Evolutionary conservation across 2,329 filamentous ascomycete genomes (phyloP).

Genomic region (Aureobasidium sp.): DNA sequence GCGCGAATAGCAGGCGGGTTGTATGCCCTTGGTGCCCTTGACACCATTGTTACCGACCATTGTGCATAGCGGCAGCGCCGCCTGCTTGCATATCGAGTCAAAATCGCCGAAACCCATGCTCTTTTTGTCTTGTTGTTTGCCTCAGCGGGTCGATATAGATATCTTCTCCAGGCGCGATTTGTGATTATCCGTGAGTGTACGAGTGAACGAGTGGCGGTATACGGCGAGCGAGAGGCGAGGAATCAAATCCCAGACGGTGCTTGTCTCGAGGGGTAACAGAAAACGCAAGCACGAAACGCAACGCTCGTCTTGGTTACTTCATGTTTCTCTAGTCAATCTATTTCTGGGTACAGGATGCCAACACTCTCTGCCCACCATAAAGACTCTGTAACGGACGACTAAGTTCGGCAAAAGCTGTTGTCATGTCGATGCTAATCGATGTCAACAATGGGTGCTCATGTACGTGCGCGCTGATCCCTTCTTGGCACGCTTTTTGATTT

Average conservation of each 20-base stretch:
- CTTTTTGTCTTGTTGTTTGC: neutral
- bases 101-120: slow-evolving; percentile 95
- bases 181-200: neutral
- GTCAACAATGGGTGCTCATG: no score
- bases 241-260: neutral
- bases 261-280: slow-evolving; percentile 18
- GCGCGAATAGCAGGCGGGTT: slow-evolving; percentile 91
- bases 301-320: neutral
- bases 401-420: no score
- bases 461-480: no score
- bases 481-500: neutral
- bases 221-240: neutral
- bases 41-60: slow-evolving; percentile 81
- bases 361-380: neutral
- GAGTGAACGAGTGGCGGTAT: slow-evolving; percentile 10
- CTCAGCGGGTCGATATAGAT: neutral
- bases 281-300: neutral
- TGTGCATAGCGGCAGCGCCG: slow-evolving; percentile 87
- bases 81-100: slow-evolving; percentile 83
- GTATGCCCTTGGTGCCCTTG: slow-evolving; percentile 69
- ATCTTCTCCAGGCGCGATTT: neutral
- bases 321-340: slow-evolving; percentile 7
- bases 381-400: neutral
- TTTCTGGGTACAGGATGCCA: slow-evolving; percentile 13
- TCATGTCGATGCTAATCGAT: no score